phyloP scores from a whole-genome alignment of 148 eudicot genomes.

The Nepenthes mirabilis region DNA sequence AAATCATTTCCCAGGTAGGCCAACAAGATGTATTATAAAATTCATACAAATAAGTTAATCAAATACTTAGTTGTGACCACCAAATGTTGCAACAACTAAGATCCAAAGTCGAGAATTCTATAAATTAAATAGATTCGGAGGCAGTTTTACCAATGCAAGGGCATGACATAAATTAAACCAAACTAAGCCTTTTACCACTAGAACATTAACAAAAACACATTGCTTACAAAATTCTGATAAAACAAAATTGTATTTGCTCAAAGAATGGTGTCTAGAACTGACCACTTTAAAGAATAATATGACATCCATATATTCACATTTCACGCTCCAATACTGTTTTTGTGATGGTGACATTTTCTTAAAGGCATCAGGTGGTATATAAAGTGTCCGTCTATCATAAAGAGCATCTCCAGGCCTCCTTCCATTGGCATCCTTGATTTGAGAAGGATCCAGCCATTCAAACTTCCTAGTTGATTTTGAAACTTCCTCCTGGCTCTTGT shows the following conservation, averaged over 20 bases:
- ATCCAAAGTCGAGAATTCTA: too few relatives aligned
- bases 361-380: constrained; percentile 73
- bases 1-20: too few relatives aligned
- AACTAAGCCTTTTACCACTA: too few relatives aligned
- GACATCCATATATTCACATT: constrained; percentile 83
- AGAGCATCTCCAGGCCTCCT: constrained; percentile 65
- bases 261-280: constrained; percentile 15
- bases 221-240: background rate
- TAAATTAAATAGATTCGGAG: too few relatives aligned
- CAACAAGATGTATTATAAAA: too few relatives aligned
- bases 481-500: constrained; percentile 15
- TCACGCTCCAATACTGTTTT: constrained; percentile 85
- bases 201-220: too few relatives aligned
- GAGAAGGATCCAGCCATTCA: constrained; percentile 85
- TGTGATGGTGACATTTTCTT: constrained; percentile 97
- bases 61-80: too few relatives aligned
- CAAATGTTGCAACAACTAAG: too few relatives aligned
- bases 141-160: too few relatives aligned
- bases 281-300: constrained; percentile 97
- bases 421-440: constrained; percentile 75
- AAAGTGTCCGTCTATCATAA: constrained; percentile 73
- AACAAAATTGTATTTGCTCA: background rate
- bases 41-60: too few relatives aligned
- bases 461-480: constrained; percentile 56
- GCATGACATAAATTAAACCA: too few relatives aligned